Percentiles rank a stretch among this genome's conserved stretches.
These are phyloP conservation scores for Musa itinerans DNA, from an alignment of 176 grass and related monocot species.

Conservation along the genomic window DNA sequence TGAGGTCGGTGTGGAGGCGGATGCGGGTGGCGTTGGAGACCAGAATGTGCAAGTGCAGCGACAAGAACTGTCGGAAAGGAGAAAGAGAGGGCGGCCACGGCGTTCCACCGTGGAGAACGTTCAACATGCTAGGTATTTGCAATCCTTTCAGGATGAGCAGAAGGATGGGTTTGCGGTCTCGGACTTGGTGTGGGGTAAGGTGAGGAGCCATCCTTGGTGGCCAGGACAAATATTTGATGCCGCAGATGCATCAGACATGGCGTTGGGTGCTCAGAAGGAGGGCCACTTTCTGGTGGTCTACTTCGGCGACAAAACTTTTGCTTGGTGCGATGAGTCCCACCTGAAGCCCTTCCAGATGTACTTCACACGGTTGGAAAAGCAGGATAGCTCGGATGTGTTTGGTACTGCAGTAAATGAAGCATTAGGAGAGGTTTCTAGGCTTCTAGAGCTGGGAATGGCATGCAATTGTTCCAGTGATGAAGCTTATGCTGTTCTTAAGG, in stretches of 20 bases:
- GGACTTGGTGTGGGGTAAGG: slow-evolving; percentile 56
- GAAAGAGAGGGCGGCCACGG: slow-evolving; percentile 9
- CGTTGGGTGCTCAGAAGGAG: slow-evolving; percentile 9
- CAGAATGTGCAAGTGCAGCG: not conserved
- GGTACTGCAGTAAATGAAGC: slow-evolving; percentile 38
- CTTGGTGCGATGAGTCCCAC: slow-evolving; percentile 29
- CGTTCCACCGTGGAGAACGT: not conserved
- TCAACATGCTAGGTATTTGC: not conserved
- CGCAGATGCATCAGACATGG: slow-evolving; percentile 45
- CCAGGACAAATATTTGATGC: slow-evolving; percentile 57
- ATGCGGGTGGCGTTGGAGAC: not conserved
- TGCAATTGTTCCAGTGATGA: slow-evolving; percentile 33
- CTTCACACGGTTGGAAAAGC: slow-evolving; percentile 29
- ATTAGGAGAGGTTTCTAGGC: slow-evolving; percentile 47
- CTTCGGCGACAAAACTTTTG: slow-evolving; percentile 67
- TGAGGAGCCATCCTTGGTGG: slow-evolving; percentile 69
- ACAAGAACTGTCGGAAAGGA: not conserved
- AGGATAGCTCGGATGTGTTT: slow-evolving; percentile 31
- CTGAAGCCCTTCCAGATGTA: slow-evolving; percentile 38
- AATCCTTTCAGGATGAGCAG: slow-evolving; percentile 27
- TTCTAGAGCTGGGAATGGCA: slow-evolving; percentile 23
- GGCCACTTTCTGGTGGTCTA: slow-evolving; percentile 42
- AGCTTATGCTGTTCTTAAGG: slow-evolving; percentile 4
- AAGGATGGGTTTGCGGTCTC: slow-evolving; percentile 20
- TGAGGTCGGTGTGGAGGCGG: not conserved